A percentile compares a stretch with the other conserved stretches of the same genome.
These are phyloP conservation scores for Arxiozyma telluris DNA, from an alignment of 1,139 yeast species.

Conservation along the genomic window DNA sequence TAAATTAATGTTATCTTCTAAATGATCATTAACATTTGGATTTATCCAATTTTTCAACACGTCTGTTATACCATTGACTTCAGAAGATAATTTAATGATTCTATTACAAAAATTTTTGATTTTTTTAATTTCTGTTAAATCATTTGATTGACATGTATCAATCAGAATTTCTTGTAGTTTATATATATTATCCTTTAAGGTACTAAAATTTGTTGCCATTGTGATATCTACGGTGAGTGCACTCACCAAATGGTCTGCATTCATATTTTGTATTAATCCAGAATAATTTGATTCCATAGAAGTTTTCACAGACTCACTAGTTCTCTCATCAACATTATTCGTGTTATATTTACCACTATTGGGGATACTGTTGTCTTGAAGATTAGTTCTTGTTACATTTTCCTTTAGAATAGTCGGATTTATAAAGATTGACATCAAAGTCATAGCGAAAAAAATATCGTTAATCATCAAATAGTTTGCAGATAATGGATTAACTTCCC, in stretches of 20 bases:
- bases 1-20: constrained; percentile 23
- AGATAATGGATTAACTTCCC: constrained; percentile 28
- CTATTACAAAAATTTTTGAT: constrained; percentile 18
- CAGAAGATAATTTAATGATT: constrained; percentile 13
- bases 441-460: constrained; percentile 22
- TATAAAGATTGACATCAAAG: constrained; percentile 21
- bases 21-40: constrained; percentile 7
- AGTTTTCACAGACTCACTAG: neutral
- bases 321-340: neutral
- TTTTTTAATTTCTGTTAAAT: constrained; percentile 16
- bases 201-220: constrained; percentile 14
- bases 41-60: constrained; percentile 1
- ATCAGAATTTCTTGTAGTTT: constrained; percentile 18
- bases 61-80: neutral
- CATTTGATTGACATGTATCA: constrained; percentile 14
- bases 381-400: too few relatives aligned
- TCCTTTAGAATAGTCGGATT: neutral
- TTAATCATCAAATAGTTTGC: constrained; percentile 25
- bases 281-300: neutral
- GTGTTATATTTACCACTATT: too few relatives aligned
- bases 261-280: neutral
- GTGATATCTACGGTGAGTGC: constrained; percentile 18
- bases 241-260: neutral
- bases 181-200: constrained; percentile 14
- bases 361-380: neutral